Percentiles rank a stretch among this genome's conserved stretches.
Conservation (phyloP, 495 filamentous ascomycete genomes). For the Penicillium dipodomyicola region DNA sequence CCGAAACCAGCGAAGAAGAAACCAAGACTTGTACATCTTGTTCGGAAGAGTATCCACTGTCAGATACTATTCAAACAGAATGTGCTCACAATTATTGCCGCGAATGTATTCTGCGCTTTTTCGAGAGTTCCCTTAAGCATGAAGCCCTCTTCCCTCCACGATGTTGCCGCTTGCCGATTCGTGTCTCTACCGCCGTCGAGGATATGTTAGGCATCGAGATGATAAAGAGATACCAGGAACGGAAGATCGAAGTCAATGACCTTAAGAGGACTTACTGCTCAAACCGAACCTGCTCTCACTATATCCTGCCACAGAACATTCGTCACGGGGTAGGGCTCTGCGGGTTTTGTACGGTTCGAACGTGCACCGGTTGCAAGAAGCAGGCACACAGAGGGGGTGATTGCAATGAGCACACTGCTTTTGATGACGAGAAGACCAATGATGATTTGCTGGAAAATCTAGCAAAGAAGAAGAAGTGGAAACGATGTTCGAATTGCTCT, state of each 20-base stretch:
- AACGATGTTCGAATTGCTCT: not conserved
- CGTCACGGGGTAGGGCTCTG: not conserved
- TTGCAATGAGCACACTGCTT: not conserved
- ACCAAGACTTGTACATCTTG: conserved; percentile 14
- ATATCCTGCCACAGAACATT: conserved; percentile 22
- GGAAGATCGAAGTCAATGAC: conserved; percentile 26
- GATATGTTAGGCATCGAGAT: not conserved
- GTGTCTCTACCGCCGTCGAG: conserved; percentile 5
- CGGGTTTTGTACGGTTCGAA: not conserved
- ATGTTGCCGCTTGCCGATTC: conserved; percentile 33
- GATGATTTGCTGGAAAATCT: not conserved
- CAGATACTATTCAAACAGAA: conserved; percentile 12
- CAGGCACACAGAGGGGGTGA: not conserved
- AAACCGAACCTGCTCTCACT: conserved; percentile 27
- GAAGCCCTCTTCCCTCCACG: conserved; percentile 40
- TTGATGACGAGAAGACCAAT: not conserved
- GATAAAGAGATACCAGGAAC: conserved; percentile 19
- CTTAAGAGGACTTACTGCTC: conserved; percentile 30
- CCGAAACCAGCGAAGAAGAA: not conserved
- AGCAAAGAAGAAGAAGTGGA: not conserved
- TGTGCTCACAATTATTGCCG: conserved; percentile 41
- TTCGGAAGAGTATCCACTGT: not conserved
- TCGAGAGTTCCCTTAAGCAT: conserved; percentile 29
- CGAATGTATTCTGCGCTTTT: conserved; percentile 31
- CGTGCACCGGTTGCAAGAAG: not conserved